Evolutionary conservation across 1,284 basidiomycete species (phyloP), one percentile per base, ranked within the genome.

Genomic region (Sporisorium reilianum): DNA sequence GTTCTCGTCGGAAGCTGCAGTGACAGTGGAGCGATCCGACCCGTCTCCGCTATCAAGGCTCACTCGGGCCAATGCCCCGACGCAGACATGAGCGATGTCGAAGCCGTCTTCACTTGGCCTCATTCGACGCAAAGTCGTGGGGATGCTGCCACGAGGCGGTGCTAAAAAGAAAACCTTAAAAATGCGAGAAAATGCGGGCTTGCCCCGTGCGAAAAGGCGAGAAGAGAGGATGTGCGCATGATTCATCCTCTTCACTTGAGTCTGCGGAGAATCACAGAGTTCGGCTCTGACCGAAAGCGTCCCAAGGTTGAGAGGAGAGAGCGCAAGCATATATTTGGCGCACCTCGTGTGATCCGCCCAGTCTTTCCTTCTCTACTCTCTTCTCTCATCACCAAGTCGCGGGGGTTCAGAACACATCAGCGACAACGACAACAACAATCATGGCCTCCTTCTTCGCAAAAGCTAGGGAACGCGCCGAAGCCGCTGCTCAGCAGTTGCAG

Each of bases 391-490:
- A 32, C 42, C 56, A 49, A 30, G 38, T n/a, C n/a, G 11, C 18
- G 22, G n/a, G 14, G 23, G 22, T 11, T 14, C 46, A 30, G 55
- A 30, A 16, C 57, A 36, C 2, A 22, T 26, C 32, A 7, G 26
- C 45, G 20, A 41, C 28, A 5, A 22, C 6, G 30, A 55, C 45
- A 12, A 41, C 28, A 5, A 22, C 6, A 30, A 55, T 32, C 20
- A 80, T 80, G 79, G 54, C 79, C 6, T 77, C 75, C 20, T 80
- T 81, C 68, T 77, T 81, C 45, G 67, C 76, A 34, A 75, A 78
- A 25, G 80, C 79, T 3, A 52, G 75, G 22, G 80, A 81, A 41
- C 59, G 78, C 8, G 80, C 80, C 16, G 72, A 78, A 62, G 77
- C 78, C 8, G 80, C 79, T 55, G 80, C 79, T 48, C 75, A 72